Evolutionary conservation across 78 protist species (phyloP), one percentile per base, ranked within the genome.

Genomic region (Monocercomonoides exilis): DNA sequence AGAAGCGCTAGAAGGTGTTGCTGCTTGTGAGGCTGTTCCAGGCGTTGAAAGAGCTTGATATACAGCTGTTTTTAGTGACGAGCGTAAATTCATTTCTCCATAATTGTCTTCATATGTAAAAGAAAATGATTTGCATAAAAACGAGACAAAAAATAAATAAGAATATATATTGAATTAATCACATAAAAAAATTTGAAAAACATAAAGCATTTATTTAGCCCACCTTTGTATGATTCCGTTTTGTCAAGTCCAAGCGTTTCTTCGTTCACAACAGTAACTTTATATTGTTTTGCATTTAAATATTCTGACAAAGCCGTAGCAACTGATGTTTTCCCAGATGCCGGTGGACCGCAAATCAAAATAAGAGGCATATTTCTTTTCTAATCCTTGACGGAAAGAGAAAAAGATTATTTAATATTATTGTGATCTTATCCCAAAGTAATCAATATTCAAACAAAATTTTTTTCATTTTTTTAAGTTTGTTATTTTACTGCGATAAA

Each of bases 351-450:
- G 11, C 82, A 79, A 41, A 79, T 79, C 43, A 79, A 32, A 41
- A 79, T 4, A 4, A 79, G 82, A 5, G 82, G 82, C 82, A 79
- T 79, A n/a, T n/a, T n/a, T n/a, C n/a, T n/a, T n/a, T n/a, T n/a
- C n/a, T n/a, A n/a, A n/a, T n/a, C n/a, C n/a, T n/a, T n/a, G n/a
- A n/a, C n/a, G n/a, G n/a, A n/a, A n/a, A n/a, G n/a, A n/a, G n/a
- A n/a, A n/a, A n/a, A n/a, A n/a, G n/a, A n/a, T n/a, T n/a, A n/a
- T n/a, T n/a, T n/a, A n/a, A n/a, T n/a, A n/a, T n/a, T n/a, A n/a
- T n/a, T n/a, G n/a, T n/a, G n/a, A n/a, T n/a, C n/a, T n/a, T n/a
- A n/a, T n/a, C n/a, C n/a, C n/a, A n/a, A n/a, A n/a, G n/a, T n/a
- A n/a, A n/a, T n/a, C n/a, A n/a, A n/a, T n/a, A n/a, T n/a, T n/a